Percentiles rank a stretch among this genome's conserved stretches.
Evolutionary conservation across 2,329 filamentous ascomycete species (phyloP).

Genomic region (Apiospora koreana): DNA sequence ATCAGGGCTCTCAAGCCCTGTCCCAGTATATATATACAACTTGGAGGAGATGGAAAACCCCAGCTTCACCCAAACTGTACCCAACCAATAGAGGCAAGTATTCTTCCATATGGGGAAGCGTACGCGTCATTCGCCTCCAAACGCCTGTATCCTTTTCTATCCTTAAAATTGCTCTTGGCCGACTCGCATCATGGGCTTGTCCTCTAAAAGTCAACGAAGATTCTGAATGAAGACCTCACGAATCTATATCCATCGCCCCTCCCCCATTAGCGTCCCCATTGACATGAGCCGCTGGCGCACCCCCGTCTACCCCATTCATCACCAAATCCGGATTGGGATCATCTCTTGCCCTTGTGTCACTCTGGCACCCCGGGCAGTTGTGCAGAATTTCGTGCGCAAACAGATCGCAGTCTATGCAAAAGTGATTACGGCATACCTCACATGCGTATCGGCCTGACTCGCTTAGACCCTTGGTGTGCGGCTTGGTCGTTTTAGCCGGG

Average conservation of each 20-base stretch:
- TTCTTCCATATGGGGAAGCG: neutral
- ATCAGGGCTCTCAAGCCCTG: neutral
- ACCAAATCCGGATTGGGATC: conserved; percentile 14
- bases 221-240: conserved; percentile 21
- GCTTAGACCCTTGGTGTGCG: conserved; percentile 64
- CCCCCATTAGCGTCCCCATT: conserved; percentile 27
- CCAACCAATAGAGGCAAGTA: neutral
- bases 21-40: neutral
- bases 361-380: conserved; percentile 90
- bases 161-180: neutral
- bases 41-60: neutral
- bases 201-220: neutral
- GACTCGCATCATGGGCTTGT: neutral
- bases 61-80: neutral
- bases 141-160: conserved; percentile 12
- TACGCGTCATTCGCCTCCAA: neutral
- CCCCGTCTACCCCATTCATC: conserved; percentile 26
- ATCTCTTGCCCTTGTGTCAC: conserved; percentile 40
- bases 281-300: neutral
- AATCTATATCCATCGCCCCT: conserved; percentile 49
- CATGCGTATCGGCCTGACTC: conserved; percentile 90
- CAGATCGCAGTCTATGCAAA: conserved; percentile 97
- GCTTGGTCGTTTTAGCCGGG: conserved; percentile 19
- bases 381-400: conserved; percentile 93
- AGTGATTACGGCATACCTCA: conserved; percentile 82